Evolutionary conservation across 2,329 filamentous ascomycete genomes (phyloP), one percentile per base, ranked within the genome.

Genomic region (Exophiala sideris): DNA sequence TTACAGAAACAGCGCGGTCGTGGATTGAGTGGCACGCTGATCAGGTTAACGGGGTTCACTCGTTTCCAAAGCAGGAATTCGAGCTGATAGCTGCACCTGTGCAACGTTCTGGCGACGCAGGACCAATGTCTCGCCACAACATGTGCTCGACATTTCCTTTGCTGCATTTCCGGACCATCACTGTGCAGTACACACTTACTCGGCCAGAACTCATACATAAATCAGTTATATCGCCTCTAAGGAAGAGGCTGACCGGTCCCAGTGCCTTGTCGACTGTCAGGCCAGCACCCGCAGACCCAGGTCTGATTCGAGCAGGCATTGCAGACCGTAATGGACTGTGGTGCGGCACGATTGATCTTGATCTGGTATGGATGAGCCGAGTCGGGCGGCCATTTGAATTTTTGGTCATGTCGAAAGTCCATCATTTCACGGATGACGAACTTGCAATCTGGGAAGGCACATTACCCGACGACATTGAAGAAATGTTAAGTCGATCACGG

Each of bases 341-440:
- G 62, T 64, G 62, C 50, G 62, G 62, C 12, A 64, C 62, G 5
- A 62, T 64, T 16, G 58, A 64, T 34, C 59, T 64, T n/a, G 56
- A 62, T 32, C 48, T 45, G 16, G 44, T 38, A 12, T 64, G 57
- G 56, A 57, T 54, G 51, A 32, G 29, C 10, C 45, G 45, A 29
- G 57, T 57, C 18, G 59, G 56, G 10, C 44, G 41, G 35, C 57
- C 60, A 3, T 41, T 64, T 10, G 51, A 61, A 18, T 64, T 64
- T 40, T 48, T 64, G 45, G 44, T 64, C 52, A 56, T 64, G 60
- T 64, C 62, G 5, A 51, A 55, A 47, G 53, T 64, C 12, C 56
- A 57, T 41, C 24, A 40, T 10, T 64, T 64, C 46, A 54, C 62
- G 8, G 60, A 64, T 6, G 62, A 60, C 33, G 62, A 64, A 54